These are phyloP conservation scores for Yarrowia sp. DNA, from an alignment of 805 yeast genomes.

Conservation along the genomic window DNA sequence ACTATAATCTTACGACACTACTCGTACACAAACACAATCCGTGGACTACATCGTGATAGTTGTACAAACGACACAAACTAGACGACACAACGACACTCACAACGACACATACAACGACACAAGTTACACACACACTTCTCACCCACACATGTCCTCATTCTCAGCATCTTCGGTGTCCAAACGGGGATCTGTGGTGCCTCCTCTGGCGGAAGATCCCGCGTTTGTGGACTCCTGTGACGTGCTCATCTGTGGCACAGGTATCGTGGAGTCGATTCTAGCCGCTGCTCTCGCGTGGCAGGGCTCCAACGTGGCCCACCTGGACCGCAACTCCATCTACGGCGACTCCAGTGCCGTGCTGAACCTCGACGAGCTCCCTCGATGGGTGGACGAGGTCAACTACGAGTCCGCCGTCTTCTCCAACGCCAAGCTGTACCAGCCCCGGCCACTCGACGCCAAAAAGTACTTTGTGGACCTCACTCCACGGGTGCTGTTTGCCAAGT, in stretches of 20 bases:
- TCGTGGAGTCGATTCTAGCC: conserved; percentile 85
- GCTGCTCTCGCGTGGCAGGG: conserved; percentile 98
- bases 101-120: neutral
- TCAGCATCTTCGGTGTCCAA: conserved; percentile 51
- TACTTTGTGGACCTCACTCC: conserved; percentile 91
- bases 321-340: conserved; percentile 84
- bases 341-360: conserved; percentile 86
- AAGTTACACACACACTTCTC: neutral
- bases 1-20: too few species aligned
- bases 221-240: conserved; percentile 75
- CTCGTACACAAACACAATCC: neutral
- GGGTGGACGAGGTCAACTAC: conserved; percentile 77
- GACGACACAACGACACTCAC: too few species aligned
- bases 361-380: conserved; percentile 80
- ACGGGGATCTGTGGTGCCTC: conserved; percentile 53
- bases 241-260: conserved; percentile 89
- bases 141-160: conserved; percentile 50
- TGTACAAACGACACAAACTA: too few species aligned
- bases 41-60: too few species aligned
- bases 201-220: conserved; percentile 50
- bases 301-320: conserved; percentile 90
- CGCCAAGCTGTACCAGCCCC: conserved; percentile 82
- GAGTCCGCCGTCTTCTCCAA: conserved; percentile 59
- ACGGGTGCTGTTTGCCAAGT: conserved; percentile 83
- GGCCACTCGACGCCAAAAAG: conserved; percentile 68